Evolutionary conservation across 768 basidiomycete species (phyloP).

Genomic region (Lactarius quietus): DNA sequence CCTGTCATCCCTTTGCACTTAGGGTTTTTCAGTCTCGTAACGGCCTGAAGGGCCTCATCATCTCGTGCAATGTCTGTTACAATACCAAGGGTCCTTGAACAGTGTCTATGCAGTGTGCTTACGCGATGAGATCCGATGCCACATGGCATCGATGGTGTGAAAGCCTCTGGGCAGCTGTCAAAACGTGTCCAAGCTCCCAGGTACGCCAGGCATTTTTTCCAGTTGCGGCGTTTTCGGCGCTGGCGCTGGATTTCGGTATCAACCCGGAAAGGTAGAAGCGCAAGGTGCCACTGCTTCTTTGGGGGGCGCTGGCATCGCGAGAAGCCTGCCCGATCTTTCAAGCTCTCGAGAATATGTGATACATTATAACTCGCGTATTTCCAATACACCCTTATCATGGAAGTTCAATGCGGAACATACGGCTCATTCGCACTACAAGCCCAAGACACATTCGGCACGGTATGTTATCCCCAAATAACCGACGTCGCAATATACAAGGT

Average conservation of each 20-base stretch:
- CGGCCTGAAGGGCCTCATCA: slow-evolving; percentile 27
- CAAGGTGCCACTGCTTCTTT: neutral
- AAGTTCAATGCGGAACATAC: slow-evolving; percentile 12
- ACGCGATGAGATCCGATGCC: slow-evolving; percentile 14
- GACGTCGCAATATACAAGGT: slow-evolving; percentile 28
- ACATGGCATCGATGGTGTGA: neutral
- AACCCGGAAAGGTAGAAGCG: neutral
- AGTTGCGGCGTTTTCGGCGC: neutral
- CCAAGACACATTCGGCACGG: slow-evolving; percentile 4
- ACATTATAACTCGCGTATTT: slow-evolving; percentile 5
- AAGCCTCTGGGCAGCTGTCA: slow-evolving; percentile 16
- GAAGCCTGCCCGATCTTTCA: slow-evolving; percentile 2
- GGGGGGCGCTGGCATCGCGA: neutral
- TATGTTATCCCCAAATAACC: neutral
- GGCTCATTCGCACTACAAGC: neutral
- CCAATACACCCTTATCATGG: slow-evolving; percentile 5
- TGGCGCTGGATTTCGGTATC: no score
- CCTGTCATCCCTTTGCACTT: slow-evolving; percentile 26
- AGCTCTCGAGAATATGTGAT: neutral
- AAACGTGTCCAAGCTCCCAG: slow-evolving; percentile 10
- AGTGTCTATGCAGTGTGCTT: slow-evolving; percentile 7
- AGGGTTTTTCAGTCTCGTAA: slow-evolving; percentile 26
- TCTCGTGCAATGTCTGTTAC: slow-evolving; percentile 27
- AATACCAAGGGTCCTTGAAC: slow-evolving; percentile 29
- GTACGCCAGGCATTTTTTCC: neutral